Conservation (phyloP, 228 moss, liverwort and hornwort species). For the Sphagnum magellanicum region DNA sequence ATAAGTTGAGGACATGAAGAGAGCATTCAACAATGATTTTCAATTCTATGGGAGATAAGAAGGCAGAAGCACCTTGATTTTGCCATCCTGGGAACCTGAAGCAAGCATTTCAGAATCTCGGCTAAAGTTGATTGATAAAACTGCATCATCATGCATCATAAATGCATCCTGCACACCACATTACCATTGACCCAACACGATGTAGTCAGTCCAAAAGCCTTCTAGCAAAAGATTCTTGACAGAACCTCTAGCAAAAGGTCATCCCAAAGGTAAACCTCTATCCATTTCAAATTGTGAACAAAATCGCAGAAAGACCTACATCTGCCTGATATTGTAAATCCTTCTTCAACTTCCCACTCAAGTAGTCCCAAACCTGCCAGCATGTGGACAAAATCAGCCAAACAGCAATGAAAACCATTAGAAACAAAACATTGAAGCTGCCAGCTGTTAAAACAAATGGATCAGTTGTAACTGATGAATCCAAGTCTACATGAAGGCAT, state of each 20-base stretch:
- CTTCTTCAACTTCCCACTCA: constrained; percentile 97
- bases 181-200: no score
- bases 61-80: constrained; percentile 58
- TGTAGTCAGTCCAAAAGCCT: no score
- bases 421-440: background rate
- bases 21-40: no score
- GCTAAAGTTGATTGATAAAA: constrained; percentile 84
- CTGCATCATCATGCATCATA: constrained; percentile 99
- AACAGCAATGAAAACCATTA: background rate
- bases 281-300: no score
- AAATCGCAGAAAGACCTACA: constrained; percentile 27
- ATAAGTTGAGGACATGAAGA: no score
- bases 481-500: no score
- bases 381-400: background rate
- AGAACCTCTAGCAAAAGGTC: no score
- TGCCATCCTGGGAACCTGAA: constrained; percentile 99
- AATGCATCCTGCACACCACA: constrained; percentile 80
- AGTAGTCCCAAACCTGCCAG: constrained; percentile 91
- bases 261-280: no score
- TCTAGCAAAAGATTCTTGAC: no score
- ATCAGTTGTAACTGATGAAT: background rate
- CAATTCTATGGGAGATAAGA: no score
- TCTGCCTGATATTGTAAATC: constrained; percentile 96
- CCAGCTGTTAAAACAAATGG: background rate
- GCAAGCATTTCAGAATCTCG: constrained; percentile 99